These are phyloP conservation scores for Malassezia nana DNA, from an alignment of 1,284 basidiomycete genomes.

Conservation along the genomic window DNA sequence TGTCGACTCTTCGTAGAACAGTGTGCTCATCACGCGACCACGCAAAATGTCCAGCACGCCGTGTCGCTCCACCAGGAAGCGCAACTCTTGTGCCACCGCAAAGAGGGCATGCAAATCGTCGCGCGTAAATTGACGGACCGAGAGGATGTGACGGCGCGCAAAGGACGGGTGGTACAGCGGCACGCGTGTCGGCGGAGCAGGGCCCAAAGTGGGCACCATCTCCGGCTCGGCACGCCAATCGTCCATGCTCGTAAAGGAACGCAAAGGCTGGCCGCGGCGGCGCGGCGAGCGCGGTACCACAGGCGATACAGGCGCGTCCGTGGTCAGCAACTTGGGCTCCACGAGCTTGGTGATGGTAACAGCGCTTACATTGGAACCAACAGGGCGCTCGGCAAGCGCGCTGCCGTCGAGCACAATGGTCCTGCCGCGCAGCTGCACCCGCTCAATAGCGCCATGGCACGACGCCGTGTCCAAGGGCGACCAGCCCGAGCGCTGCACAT, in stretches of 20 bases:
- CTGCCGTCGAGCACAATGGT: slow-evolving; percentile 84
- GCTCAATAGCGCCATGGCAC: slow-evolving; percentile 70
- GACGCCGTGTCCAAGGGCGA: slow-evolving; percentile 66
- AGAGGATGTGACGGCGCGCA: slow-evolving; percentile 73
- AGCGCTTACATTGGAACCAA: slow-evolving; percentile 73
- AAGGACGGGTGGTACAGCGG: slow-evolving; percentile 55
- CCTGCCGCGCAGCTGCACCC: slow-evolving; percentile 83
- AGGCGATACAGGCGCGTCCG: slow-evolving; percentile 32
- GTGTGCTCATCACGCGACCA: slow-evolving; percentile 81
- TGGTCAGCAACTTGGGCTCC: slow-evolving; percentile 19
- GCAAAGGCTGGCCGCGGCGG: slow-evolving; percentile 18
- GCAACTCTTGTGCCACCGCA: slow-evolving; percentile 91
- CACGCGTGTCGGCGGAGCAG: slow-evolving; percentile 21
- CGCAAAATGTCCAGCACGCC: slow-evolving; percentile 80
- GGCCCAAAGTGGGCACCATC: background rate
- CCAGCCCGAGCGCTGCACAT: slow-evolving; percentile 59
- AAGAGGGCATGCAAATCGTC: slow-evolving; percentile 89
- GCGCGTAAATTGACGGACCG: slow-evolving; percentile 84
- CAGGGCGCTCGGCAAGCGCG: slow-evolving; percentile 56
- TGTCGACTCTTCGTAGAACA: slow-evolving; percentile 97
- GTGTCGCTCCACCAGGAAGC: slow-evolving; percentile 81
- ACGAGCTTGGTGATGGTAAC: slow-evolving; percentile 49
- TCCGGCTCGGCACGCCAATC: slow-evolving; percentile 19
- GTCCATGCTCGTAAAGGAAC: slow-evolving; percentile 16
- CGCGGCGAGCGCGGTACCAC: slow-evolving; percentile 18